A percentile compares a stretch with the other conserved stretches of the same genome.
These are phyloP conservation scores for sorghum (Sorghum bicolor) DNA, from an alignment of 176 grass and related monocot genomes.

Conservation along the genomic window DNA sequence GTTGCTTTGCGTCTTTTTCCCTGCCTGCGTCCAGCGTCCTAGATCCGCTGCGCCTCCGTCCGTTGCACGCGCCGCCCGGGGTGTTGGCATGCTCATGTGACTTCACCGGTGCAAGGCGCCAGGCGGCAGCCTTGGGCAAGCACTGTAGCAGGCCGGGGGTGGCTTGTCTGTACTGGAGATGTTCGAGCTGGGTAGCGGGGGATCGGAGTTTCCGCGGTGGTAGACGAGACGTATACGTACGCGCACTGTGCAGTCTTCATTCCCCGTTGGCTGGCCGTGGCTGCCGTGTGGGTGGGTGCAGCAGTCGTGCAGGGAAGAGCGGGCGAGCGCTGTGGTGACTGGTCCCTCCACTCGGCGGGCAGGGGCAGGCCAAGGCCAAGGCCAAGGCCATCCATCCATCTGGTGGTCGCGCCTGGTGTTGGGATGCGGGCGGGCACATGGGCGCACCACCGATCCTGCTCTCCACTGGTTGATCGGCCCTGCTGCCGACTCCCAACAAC, in stretches of 20 bases:
- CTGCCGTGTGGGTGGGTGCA: background rate
- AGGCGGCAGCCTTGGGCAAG: too few relatives aligned
- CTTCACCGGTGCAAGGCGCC: too few relatives aligned
- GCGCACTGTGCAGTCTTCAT: background rate
- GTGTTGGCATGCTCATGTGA: too few relatives aligned
- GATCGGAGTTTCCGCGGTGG: too few relatives aligned
- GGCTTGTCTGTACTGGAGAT: too few relatives aligned
- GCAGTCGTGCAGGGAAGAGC: background rate
- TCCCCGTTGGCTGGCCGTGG: background rate
- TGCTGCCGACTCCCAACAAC: background rate
- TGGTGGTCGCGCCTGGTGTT: conserved; percentile 41
- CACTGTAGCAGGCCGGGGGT: too few relatives aligned
- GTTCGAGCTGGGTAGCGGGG: too few relatives aligned
- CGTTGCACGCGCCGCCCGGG: background rate
- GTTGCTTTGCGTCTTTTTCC: background rate
- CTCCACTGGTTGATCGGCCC: background rate
- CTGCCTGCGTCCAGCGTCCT: too few relatives aligned
- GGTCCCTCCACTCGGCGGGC: conserved; percentile 19
- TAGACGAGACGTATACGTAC: background rate
- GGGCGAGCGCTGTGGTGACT: background rate
- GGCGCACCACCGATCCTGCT: background rate
- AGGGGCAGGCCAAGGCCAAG: too few relatives aligned
- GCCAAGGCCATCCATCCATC: background rate
- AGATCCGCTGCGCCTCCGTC: too few relatives aligned
- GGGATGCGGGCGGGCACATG: conserved; percentile 48